Conservation (phyloP, 495 filamentous ascomycete genomes). For the Talaromyces wortmannii region DNA sequence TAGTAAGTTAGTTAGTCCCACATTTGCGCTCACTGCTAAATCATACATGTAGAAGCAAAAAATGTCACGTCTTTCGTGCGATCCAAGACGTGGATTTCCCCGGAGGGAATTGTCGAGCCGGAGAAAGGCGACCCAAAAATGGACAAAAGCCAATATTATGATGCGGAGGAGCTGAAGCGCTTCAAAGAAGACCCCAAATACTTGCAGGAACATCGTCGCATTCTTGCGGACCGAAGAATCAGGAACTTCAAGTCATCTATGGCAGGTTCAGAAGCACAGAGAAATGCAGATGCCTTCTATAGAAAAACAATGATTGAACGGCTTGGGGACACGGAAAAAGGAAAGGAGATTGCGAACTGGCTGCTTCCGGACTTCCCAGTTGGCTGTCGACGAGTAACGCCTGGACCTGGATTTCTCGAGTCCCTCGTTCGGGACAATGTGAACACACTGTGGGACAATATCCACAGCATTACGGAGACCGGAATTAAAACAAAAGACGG, state of each 20-base stretch:
- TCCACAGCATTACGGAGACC: constrained; percentile 31
- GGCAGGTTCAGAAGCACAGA: neutral
- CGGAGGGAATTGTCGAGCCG: neutral
- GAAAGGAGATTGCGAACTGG: constrained; percentile 14
- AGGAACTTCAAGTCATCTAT: neutral
- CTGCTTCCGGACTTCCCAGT: constrained; percentile 38
- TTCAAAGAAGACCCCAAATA: neutral
- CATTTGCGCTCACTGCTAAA: neutral
- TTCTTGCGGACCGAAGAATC: neutral
- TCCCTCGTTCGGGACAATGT: constrained; percentile 41
- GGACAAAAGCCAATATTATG: too few relatives aligned
- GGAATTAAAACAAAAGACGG: constrained; percentile 45
- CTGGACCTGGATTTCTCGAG: constrained; percentile 40
- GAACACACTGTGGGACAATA: constrained; percentile 27
- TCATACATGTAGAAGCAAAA: neutral
- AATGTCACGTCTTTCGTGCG: neutral
- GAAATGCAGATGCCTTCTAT: neutral
- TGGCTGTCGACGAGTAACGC: constrained; percentile 42
- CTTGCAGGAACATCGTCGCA: neutral
- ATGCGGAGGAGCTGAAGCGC: neutral
- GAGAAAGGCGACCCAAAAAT: neutral
- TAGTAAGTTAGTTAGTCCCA: neutral
- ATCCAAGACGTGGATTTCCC: neutral
- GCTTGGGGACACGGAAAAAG: neutral
- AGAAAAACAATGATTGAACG: constrained; percentile 2